Evolutionary conservation across 805 yeast species (phyloP).

Genomic region (Myxozyma lipomycoides): DNA sequence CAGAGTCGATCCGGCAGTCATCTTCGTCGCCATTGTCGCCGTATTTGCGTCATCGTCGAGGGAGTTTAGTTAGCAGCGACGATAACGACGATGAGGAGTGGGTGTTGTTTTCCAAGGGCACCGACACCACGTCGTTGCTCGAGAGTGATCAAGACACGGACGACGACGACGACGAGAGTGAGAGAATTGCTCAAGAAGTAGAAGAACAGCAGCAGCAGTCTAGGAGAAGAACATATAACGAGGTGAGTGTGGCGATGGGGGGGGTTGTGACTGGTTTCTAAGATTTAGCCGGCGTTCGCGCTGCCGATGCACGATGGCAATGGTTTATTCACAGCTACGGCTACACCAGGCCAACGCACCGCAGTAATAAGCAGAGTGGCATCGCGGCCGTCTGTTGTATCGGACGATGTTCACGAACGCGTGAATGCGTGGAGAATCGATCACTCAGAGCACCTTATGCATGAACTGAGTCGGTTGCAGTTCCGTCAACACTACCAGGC

Average conservation of each 20-base stretch:
- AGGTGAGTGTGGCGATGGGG: conserved; percentile 4
- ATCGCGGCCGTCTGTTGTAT: no score
- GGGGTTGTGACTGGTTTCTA: neutral
- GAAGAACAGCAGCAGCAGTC: no score
- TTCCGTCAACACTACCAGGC: neutral
- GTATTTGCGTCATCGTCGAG: neutral
- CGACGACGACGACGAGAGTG: conserved; percentile 15
- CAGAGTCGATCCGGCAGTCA: neutral
- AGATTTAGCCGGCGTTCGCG: conserved; percentile 4
- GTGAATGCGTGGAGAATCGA: conserved; percentile 43
- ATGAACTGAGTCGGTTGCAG: conserved; percentile 33
- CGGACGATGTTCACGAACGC: conserved; percentile 37
- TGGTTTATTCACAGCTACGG: conserved; percentile 27
- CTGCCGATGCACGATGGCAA: conserved; percentile 25
- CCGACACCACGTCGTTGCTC: neutral
- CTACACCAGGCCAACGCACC: conserved; percentile 13
- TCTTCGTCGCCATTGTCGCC: conserved; percentile 1
- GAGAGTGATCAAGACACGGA: conserved; percentile 21
- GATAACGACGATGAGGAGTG: conserved; percentile 34
- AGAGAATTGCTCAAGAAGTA: conserved; percentile 7
- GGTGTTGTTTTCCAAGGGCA: conserved; percentile 40
- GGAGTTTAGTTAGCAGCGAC: neutral
- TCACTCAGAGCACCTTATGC: conserved; percentile 36
- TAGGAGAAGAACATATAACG: conserved; percentile 11
- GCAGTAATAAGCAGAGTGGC: neutral